Base-by-base conservation (phyloP, 306 rosid genomes). In the Casuarina glauca region DNA sequence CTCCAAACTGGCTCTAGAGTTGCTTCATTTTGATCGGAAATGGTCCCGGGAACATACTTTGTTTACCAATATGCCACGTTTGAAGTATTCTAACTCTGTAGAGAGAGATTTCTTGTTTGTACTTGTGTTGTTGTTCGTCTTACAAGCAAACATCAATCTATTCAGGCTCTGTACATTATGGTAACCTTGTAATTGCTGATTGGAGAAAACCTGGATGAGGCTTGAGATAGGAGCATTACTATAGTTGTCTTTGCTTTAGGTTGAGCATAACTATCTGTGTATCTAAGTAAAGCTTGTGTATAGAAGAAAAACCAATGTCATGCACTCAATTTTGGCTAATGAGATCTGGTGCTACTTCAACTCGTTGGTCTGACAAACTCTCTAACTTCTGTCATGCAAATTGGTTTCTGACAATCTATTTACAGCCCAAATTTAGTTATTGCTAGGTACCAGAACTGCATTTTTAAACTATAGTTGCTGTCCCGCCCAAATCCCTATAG, bases 1-100 rank as follows among this genome's bases (percentile, higher is more conserved):
- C 84, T 32, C 90, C 97, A 36, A 87, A 87, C 82, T 95, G 97
- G 99, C 88, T 80, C 63, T 93, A 86, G 85, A 54, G 76, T 52
- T 76, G 78, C 78, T 69, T 68, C 70, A 64, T 48, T 9, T 54
- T 15, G 48, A 70, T 36, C 53, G 51, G 71, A 50, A 82, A 63
- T 57, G 12, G 11, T 52, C 11, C 45, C 64, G 44, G 48, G 42
- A 41, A 17, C 69, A 53, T 84, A 4, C 55, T 19, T 51, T 1
- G 73, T 36, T 26, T 67, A 71, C 73, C 44, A 51, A 69, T 53
- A 51, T 74, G 69, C 83, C 83, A 17, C 78, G 69, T 57, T 75
- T 81, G 44, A 52, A 52, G 45, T 63, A 11, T 63, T 72, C 32
- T 53, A 64, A 67, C 75, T 63, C 67, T 73, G 42, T 77, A 69